These are phyloP conservation scores for Globisporangium apiculatum DNA, from an alignment of 352 stramenopile genomes.

Conservation along the genomic window DNA sequence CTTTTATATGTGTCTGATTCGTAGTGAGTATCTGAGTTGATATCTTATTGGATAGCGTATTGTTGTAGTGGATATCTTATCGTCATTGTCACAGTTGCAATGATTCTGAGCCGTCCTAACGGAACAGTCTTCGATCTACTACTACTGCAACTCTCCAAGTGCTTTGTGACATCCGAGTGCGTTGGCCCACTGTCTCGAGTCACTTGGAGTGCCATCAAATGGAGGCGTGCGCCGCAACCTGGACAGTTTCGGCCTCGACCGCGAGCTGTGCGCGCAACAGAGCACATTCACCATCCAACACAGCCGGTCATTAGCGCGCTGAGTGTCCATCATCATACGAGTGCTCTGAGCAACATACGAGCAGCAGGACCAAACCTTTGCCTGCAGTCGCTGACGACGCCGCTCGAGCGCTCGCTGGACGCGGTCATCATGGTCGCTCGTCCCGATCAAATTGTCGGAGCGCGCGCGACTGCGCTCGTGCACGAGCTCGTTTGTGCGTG, in stretches of 20 bases:
- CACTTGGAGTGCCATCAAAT: neutral
- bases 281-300: neutral
- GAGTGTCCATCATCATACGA: too few relatives aligned
- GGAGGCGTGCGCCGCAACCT: constrained; percentile 1
- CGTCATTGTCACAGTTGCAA: too few relatives aligned
- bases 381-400: constrained; percentile 34
- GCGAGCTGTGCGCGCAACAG: constrained; percentile 5
- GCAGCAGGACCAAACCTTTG: constrained; percentile 20
- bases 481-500: neutral
- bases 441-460: constrained; percentile 1
- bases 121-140: too few relatives aligned
- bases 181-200: neutral
- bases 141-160: too few relatives aligned
- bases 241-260: constrained; percentile 10
- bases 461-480: constrained; percentile 7
- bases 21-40: too few relatives aligned
- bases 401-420: constrained; percentile 39
- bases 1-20: too few relatives aligned
- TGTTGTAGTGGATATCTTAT: too few relatives aligned
- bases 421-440: constrained; percentile 21
- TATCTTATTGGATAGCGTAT: too few relatives aligned
- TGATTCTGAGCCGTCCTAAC: too few relatives aligned
- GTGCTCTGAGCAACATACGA: too few relatives aligned
- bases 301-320: too few relatives aligned
- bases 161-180: neutral